These are phyloP conservation scores for Zelonia costaricensis DNA, from an alignment of 208 protist genomes.

Conservation along the genomic window DNA sequence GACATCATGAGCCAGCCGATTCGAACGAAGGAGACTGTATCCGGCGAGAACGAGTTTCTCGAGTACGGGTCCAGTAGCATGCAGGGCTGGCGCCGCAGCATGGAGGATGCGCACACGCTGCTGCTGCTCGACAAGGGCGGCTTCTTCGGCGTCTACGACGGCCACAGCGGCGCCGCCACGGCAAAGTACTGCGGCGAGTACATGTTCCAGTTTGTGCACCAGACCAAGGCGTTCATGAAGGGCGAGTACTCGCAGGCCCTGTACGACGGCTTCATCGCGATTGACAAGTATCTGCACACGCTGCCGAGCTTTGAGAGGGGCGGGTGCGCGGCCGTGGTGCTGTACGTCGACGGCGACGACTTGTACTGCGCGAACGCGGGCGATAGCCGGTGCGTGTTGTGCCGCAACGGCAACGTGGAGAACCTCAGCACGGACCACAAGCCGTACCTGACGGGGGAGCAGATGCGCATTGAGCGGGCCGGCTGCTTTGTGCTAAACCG, in stretches of 20 bases:
- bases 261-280: slow-evolving; percentile 85
- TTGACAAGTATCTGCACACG: slow-evolving; percentile 75
- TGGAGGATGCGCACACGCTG: slow-evolving; percentile 92
- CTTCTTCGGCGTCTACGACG: slow-evolving; percentile 92
- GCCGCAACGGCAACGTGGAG: slow-evolving; percentile 81
- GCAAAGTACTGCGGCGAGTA: slow-evolving; percentile 81
- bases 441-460: slow-evolving; percentile 79
- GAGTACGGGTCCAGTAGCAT: slow-evolving; percentile 78
- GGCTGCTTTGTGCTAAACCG: slow-evolving; percentile 92
- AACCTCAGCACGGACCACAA: slow-evolving; percentile 95
- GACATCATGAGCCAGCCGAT: slow-evolving; percentile 90
- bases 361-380: slow-evolving; percentile 93
- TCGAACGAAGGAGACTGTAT: slow-evolving; percentile 64
- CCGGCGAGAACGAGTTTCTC: slow-evolving; percentile 67
- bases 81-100: slow-evolving; percentile 90
- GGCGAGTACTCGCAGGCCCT: slow-evolving; percentile 67
- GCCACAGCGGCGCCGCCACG: slow-evolving; percentile 79
- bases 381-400: slow-evolving; percentile 91
- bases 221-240: slow-evolving; percentile 57
- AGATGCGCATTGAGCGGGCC: slow-evolving; percentile 87
- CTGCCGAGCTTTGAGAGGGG: slow-evolving; percentile 58
- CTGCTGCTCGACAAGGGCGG: slow-evolving; percentile 69
- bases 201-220: slow-evolving; percentile 72
- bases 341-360: slow-evolving; percentile 74
- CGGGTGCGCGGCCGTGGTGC: slow-evolving; percentile 87